Base-by-base conservation (phyloP, 805 yeast species). In the Dipodascus albidus region DNA sequence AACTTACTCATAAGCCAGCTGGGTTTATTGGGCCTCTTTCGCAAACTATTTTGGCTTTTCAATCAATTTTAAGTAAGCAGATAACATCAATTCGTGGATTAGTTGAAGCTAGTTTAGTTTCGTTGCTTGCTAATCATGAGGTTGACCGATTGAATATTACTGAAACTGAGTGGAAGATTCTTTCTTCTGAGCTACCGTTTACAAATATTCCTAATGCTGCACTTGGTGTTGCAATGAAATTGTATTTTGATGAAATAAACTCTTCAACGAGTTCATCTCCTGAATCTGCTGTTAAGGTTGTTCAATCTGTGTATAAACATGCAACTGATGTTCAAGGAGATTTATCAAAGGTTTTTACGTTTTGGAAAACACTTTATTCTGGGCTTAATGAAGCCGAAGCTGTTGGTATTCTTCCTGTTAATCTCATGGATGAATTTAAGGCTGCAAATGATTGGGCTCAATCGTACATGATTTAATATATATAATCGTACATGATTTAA, bases 1-100 rank as follows among this genome's bases (percentile, higher is more conserved):
- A 74, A 19, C 62, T 75, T 2, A 71, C 74, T 2, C 82, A 82
- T 48, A 72, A 70, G 61, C 79, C 79, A 23, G 72, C 72, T 42
- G 78, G 76, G 50, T 82, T 79, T 67, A 76, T 77, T 48, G 90
- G 90, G 1, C 89, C 88, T 14, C 72, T 87, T 33, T 85, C 87
- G 17, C 78, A 83, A 58, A 76, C 79, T 41, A 70, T 87, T 35
- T 70, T 86, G 50, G 77, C 80, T 48, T 85, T 83, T 64, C 76
- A 89, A 62, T 82, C 88, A 19, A 79, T 80, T 53, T 64, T 84
- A 49, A 74, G 80, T 53, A 76, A 76, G 50, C 65, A 84, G 50
- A 75, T 75, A 27, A 68, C 67, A 21, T 74, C 74, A 47, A 63
- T 81, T 23, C 75, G 79, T 55, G 81, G 80, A 57, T 67, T 82